Percentiles rank a stretch among this genome's conserved stretches.
Evolutionary conservation across 2,329 filamentous ascomycete species (phyloP).

Genomic region (Aureobasidium sp.): DNA sequence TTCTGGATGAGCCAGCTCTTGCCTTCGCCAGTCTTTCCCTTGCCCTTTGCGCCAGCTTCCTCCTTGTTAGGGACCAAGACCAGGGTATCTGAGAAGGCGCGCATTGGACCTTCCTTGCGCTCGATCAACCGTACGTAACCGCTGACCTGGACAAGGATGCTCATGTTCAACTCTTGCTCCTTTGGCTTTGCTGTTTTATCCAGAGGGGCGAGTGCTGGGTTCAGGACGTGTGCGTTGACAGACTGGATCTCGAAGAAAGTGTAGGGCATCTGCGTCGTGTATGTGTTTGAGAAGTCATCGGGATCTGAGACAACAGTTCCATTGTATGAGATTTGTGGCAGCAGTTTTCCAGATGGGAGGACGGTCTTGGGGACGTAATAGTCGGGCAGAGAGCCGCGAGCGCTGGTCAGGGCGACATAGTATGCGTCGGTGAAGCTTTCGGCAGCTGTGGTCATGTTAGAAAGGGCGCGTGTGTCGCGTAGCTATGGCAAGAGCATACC

Average conservation of each 20-base stretch:
- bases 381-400: conserved; percentile 47
- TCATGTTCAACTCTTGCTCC: conserved; percentile 50
- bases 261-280: conserved; percentile 56
- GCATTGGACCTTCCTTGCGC: conserved; percentile 50
- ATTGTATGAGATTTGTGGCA: conserved; percentile 70
- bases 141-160: conserved; percentile 64
- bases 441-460: conserved; percentile 41
- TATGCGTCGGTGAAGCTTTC: conserved; percentile 64
- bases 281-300: conserved; percentile 57
- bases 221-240: conserved; percentile 70
- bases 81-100: conserved; percentile 71
- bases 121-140: conserved; percentile 62
- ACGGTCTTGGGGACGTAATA: conserved; percentile 61
- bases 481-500: background rate
- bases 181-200: conserved; percentile 30
- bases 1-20: conserved; percentile 33
- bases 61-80: conserved; percentile 59
- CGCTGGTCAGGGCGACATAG: conserved; percentile 63
- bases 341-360: conserved; percentile 42
- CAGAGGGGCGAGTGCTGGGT: conserved; percentile 49
- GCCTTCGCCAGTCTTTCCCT: conserved; percentile 23
- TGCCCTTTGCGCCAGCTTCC: conserved; percentile 22
- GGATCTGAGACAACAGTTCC: conserved; percentile 58
- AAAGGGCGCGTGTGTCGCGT: background rate
- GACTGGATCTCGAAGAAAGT: conserved; percentile 65